phyloP scores from a whole-genome alignment of 129 eudicot species.

The Lactuca saligna region DNA sequence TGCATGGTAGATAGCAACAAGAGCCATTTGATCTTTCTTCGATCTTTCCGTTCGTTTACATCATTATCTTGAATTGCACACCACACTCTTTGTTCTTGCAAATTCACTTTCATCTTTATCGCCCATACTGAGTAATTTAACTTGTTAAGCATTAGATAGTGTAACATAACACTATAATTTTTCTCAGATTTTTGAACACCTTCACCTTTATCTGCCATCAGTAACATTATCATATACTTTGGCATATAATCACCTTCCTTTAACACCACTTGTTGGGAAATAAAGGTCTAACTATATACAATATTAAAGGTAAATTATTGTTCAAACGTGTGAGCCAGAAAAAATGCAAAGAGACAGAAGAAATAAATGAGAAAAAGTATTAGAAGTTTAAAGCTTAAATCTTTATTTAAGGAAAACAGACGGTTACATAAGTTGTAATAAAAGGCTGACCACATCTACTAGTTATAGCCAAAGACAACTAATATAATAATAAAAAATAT shows the following conservation, averaged over 20 bases:
- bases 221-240: neutral
- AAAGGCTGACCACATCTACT: no score
- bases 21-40: conserved; percentile 1
- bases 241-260: neutral
- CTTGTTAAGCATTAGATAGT: neutral
- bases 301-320: no score
- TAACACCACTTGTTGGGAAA: neutral
- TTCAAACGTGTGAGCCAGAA: no score
- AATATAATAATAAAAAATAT: no score
- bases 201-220: no score
- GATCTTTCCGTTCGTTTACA: neutral
- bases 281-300: no score
- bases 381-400: no score
- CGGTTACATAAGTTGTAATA: no score
- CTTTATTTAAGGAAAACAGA: no score
- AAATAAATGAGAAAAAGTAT: no score
- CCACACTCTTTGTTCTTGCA: neutral
- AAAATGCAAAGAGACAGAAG: no score
- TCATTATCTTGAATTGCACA: neutral
- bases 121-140: neutral
- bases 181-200: neutral
- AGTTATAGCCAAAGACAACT: no score
- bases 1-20: neutral
- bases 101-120: neutral
- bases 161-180: neutral